Percentiles rank a stretch among this genome's conserved stretches.
These are phyloP conservation scores for Aspergillus ochraceoroseus DNA, from an alignment of 2,329 filamentous ascomycete species.

Conservation along the genomic window DNA sequence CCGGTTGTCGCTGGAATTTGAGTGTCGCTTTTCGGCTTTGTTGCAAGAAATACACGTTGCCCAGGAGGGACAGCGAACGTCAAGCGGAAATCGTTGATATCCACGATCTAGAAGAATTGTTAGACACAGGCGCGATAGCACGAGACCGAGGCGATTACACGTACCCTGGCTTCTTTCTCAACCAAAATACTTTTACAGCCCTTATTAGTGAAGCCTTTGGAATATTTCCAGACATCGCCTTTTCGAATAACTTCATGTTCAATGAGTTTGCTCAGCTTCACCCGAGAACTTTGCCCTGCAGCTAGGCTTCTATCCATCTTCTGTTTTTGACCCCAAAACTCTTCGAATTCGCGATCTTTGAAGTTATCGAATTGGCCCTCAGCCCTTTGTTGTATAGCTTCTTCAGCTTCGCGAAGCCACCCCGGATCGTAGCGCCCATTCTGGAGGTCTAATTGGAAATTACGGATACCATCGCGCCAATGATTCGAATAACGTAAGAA, in stretches of 20 bases:
- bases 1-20: slow-evolving; percentile 2
- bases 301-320: slow-evolving; percentile 30
- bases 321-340: slow-evolving; percentile 56
- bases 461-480: slow-evolving; percentile 51
- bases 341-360: slow-evolving; percentile 52
- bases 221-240: slow-evolving; percentile 43
- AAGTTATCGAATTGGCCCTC: slow-evolving; percentile 55
- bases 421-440: slow-evolving; percentile 53
- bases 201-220: slow-evolving; percentile 29
- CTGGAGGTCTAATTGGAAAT: slow-evolving; percentile 53
- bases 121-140: neutral
- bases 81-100: slow-evolving; percentile 30
- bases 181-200: slow-evolving; percentile 28
- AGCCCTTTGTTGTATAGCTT: slow-evolving; percentile 50
- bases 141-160: slow-evolving; percentile 8
- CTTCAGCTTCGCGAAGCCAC: slow-evolving; percentile 53
- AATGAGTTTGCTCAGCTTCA: slow-evolving; percentile 39
- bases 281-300: slow-evolving; percentile 42
- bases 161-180: slow-evolving; percentile 44
- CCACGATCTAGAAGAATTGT: slow-evolving; percentile 28
- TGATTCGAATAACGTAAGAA: slow-evolving; percentile 45
- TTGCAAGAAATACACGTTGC: slow-evolving; percentile 32
- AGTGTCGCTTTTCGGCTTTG: slow-evolving; percentile 1
- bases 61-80: slow-evolving; percentile 41
- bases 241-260: slow-evolving; percentile 33